phyloP scores from a whole-genome alignment of 106 monocot species.

The Dendrobium huoshanense region DNA sequence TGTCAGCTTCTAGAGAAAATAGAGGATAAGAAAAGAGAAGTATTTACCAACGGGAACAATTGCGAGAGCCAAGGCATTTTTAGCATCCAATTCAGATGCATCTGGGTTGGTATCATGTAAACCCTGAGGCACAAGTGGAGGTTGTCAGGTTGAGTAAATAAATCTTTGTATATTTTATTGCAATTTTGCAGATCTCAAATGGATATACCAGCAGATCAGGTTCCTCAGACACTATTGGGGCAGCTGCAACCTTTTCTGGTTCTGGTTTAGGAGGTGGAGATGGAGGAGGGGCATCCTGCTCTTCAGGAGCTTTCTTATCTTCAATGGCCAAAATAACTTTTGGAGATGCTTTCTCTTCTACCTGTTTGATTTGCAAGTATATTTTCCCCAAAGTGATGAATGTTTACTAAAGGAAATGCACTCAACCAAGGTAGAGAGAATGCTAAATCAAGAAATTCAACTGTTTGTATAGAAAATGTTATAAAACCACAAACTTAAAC shows the following conservation, averaged over 20 bases:
- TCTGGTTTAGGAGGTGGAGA: constrained; percentile 4
- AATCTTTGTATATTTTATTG: not conserved
- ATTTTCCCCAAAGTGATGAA: not conserved
- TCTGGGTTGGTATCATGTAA: not conserved
- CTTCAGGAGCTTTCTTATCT: constrained; percentile 21
- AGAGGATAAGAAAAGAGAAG: constrained; percentile 1
- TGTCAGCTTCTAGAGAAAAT: not conserved
- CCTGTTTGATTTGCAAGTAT: constrained; percentile 10
- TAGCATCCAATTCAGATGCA: constrained; percentile 54
- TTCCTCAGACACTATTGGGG: constrained; percentile 2
- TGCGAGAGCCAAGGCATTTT: constrained; percentile 86
- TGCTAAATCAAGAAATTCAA: no score
- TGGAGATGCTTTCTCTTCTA: constrained; percentile 13
- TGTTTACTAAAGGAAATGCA: no score
- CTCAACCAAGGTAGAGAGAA: no score
- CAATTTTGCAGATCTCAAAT: not conserved
- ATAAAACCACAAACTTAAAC: no score
- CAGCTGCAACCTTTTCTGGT: not conserved
- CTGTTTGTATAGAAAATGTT: no score
- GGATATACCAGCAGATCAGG: constrained; percentile 47
- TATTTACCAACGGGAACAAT: constrained; percentile 81
- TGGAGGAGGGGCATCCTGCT: constrained; percentile 8
- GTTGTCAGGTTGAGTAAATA: not conserved
- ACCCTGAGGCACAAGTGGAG: not conserved
- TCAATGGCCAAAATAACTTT: constrained; percentile 33